Base-by-base conservation (phyloP, 768 basidiomycete species). In the Neoboletus subvelutipes region DNA sequence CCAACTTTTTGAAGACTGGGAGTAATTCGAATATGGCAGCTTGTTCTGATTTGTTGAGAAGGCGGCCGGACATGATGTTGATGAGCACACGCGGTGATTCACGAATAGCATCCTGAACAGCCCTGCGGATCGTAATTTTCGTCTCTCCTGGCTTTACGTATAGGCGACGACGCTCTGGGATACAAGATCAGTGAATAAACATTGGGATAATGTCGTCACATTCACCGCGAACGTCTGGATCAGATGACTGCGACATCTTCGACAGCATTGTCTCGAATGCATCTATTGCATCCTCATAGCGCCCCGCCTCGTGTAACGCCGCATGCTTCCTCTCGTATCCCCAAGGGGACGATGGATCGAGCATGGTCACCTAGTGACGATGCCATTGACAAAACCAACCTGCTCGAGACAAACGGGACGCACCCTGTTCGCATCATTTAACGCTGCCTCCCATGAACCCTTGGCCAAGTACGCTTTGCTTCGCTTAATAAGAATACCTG, bases 61-160 rank as follows among this genome's bases (percentile, higher is more conserved):
- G 47, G 47, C 56, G 51, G 1, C 54, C 61, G 3, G 58, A 39
- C 1, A 8, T 24, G 9, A 49, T 61, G 37, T 61, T 51, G 9
- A 56, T 55, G 20, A 63, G 59, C 4, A 58, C 36, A 0, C 26
- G 54, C 2, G 56, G 59, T 0, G n/a, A 60, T 9, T 57, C 59
- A 5, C 41, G 50, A 4, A 55, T 50, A 4, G 51, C 28, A 11
- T 45, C 37, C 24, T 37, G 28, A 12, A 63, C 4, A 1, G 31
- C 43, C 3, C 0, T 18, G 2, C 34, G 45, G 20, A 63, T 58
- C 5, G 24, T 5, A 17, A 6, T 26, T 18, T 18, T 43, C 3
- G 34, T 26, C 12, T n/a, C 7, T 15, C 12, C n/a, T 45, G 40
- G 48, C 15, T 22, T 4, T 8, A 33, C 20, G n/a, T 55, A 52